Percentiles rank a stretch among this genome's conserved stretches.
Conservation (phyloP, 2,329 filamentous ascomycete genomes). For the Pseudogymnoascus sp. region DNA sequence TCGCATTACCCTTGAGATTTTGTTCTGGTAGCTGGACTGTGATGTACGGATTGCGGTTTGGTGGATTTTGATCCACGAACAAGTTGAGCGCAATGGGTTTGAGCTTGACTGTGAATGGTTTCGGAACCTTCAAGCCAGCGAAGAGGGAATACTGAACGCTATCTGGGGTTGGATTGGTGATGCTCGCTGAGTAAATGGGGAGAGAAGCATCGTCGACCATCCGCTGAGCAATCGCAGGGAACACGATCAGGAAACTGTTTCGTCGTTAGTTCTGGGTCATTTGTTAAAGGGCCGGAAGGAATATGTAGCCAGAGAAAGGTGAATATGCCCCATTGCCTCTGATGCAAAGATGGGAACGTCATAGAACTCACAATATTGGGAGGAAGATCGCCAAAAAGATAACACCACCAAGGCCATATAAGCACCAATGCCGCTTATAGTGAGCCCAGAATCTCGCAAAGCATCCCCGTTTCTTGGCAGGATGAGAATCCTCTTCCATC, state of each 20-base stretch:
- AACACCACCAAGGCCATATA: conserved; percentile 31
- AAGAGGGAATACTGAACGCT: conserved; percentile 31
- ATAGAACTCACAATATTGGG: conserved; percentile 20
- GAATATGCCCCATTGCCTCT: background rate
- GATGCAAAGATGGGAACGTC: background rate
- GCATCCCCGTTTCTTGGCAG: background rate
- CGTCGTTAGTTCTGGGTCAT: background rate
- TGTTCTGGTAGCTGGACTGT: conserved; percentile 19
- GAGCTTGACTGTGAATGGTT: conserved; percentile 33
- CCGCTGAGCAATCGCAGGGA: conserved; percentile 37
- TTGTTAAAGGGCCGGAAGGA: background rate
- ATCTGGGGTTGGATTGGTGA: conserved; percentile 32
- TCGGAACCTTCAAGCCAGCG: conserved; percentile 34
- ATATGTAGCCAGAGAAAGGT: background rate
- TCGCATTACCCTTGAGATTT: conserved; percentile 12
- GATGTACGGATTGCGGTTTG: conserved; percentile 28
- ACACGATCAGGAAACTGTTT: conserved; percentile 34
- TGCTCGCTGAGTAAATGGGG: conserved; percentile 31
- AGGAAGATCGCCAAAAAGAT: conserved; percentile 36
- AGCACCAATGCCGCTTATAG: conserved; percentile 35
- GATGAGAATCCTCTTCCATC: background rate
- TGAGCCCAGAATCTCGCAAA: conserved; percentile 28
- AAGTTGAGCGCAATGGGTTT: conserved; percentile 32
- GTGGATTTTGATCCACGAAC: conserved; percentile 29
- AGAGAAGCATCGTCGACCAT: conserved; percentile 34